Evolutionary conservation across 352 stramenopile species (phyloP).

Genomic region (Globisporangium splendens): DNA sequence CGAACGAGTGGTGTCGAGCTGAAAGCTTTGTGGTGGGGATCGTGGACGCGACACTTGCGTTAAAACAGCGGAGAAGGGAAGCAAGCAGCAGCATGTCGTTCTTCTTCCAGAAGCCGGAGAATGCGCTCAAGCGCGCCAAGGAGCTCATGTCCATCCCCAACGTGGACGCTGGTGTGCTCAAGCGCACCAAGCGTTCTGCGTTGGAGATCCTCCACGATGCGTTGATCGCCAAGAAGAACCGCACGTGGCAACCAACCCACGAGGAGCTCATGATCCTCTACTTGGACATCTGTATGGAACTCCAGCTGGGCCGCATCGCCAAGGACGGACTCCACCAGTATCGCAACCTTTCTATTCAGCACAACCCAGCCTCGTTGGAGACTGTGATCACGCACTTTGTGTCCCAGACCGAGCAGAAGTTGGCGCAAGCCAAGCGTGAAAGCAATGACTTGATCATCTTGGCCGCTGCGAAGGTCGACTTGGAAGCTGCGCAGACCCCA

Average conservation of each 20-base stretch:
- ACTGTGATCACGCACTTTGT: slow-evolving; percentile 93
- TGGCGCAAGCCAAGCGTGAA: slow-evolving; percentile 78
- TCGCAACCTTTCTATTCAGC: slow-evolving; percentile 92
- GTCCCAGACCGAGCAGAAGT: slow-evolving; percentile 84
- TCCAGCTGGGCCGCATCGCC: slow-evolving; percentile 90
- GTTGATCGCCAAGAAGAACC: slow-evolving; percentile 93
- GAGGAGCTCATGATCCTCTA: slow-evolving; percentile 97
- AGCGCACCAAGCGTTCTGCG: slow-evolving; percentile 77
- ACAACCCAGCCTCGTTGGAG: slow-evolving; percentile 95
- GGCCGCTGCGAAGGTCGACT: slow-evolving; percentile 78
- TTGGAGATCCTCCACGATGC: slow-evolving; percentile 92
- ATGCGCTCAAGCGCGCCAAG: slow-evolving; percentile 88
- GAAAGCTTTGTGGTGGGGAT: too few species aligned
- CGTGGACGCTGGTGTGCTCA: slow-evolving; percentile 58
- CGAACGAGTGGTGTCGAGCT: too few species aligned
- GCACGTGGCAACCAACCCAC: slow-evolving; percentile 96
- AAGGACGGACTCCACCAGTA: slow-evolving; percentile 99
- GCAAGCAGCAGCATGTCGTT: slow-evolving; percentile 50
- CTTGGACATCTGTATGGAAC: slow-evolving; percentile 95
- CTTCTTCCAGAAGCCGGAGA: slow-evolving; percentile 91
- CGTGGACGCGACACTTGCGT: too few species aligned
- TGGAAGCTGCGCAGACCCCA: slow-evolving; percentile 92
- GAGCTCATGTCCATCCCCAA: slow-evolving; percentile 83
- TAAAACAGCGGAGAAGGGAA: background rate
- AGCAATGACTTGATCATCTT: slow-evolving; percentile 86